phyloP scores from a whole-genome alignment of 2,329 filamentous ascomycete genomes.

The Penicillium olsonii region DNA sequence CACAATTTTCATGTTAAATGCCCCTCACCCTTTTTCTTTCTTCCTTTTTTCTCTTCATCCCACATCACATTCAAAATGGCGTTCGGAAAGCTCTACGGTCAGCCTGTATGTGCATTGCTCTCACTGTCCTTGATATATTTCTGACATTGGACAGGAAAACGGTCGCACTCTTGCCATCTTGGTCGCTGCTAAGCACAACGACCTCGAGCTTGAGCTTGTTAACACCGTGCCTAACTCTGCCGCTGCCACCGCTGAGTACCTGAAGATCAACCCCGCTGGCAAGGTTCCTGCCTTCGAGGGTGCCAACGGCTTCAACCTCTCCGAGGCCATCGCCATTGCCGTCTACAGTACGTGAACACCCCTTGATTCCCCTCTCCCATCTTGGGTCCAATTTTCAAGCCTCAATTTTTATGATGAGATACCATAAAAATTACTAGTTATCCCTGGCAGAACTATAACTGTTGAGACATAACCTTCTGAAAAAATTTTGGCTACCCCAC shows the following conservation, averaged over 20 bases:
- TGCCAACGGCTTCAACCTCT: conserved; percentile 84
- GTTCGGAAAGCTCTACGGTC: conserved; percentile 97
- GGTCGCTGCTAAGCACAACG: conserved; percentile 96
- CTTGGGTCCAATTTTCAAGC: conserved; percentile 3
- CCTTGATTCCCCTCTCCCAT: conserved; percentile 7
- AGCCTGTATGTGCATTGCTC: conserved; percentile 61
- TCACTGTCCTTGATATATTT: not conserved
- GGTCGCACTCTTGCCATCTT: conserved; percentile 84
- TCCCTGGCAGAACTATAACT: conserved; percentile 94
- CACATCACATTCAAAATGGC: conserved; percentile 65
- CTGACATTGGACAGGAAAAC: conserved; percentile 65
- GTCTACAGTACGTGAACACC: conserved; percentile 81
- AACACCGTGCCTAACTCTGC: conserved; percentile 56
- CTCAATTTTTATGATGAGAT: conserved; percentile 66
- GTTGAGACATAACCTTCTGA: conserved; percentile 80
- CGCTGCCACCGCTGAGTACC: conserved; percentile 72
- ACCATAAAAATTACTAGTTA: conserved; percentile 72
- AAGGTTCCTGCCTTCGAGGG: conserved; percentile 93
- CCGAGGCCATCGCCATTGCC: conserved; percentile 90
- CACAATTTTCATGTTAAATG: conserved; percentile 25
- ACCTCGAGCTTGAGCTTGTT: conserved; percentile 85
- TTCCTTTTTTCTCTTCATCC: conserved; percentile 11
- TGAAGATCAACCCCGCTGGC: conserved; percentile 81
- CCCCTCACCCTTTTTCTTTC: conserved; percentile 19
- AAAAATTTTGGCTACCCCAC: conserved; percentile 60